phyloP scores from a whole-genome alignment of 2,329 filamentous ascomycete genomes.

The Aaosphaeria pasadenensis region DNA sequence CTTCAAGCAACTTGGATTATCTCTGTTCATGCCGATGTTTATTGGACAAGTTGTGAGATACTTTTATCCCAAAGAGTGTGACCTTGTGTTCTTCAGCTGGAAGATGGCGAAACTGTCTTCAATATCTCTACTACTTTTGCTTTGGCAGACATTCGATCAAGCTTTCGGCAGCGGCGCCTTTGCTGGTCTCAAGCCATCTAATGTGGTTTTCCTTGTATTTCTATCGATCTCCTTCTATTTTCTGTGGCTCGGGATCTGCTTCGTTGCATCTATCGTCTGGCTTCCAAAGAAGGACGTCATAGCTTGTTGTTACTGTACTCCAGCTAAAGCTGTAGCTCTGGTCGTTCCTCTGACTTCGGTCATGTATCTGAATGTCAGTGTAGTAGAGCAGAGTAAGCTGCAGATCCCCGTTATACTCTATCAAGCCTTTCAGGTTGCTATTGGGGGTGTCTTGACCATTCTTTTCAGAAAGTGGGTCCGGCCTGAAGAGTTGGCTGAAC shows the following conservation, averaged over 20 bases:
- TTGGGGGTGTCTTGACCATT: slow-evolving; percentile 42
- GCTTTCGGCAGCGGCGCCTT: slow-evolving; percentile 64
- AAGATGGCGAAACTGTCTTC: slow-evolving; percentile 45
- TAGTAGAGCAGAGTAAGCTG: slow-evolving; percentile 56
- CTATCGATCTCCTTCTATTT: slow-evolving; percentile 64
- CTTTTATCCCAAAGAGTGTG: slow-evolving; percentile 52
- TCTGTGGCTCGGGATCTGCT: slow-evolving; percentile 62
- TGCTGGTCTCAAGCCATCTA: slow-evolving; percentile 55
- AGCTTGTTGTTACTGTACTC: slow-evolving; percentile 70
- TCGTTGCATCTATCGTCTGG: slow-evolving; percentile 51
- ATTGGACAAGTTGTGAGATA: slow-evolving; percentile 61
- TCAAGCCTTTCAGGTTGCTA: slow-evolving; percentile 44
- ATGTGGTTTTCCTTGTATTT: slow-evolving; percentile 65
- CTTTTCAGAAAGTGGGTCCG: slow-evolving; percentile 45
- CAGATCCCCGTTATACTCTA: slow-evolving; percentile 63
- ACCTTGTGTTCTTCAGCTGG: slow-evolving; percentile 51
- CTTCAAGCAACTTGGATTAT: slow-evolving; percentile 66
- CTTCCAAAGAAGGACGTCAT: slow-evolving; percentile 62
- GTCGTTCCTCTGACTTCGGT: slow-evolving; percentile 66
- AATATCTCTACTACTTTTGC: slow-evolving; percentile 47
- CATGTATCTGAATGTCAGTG: slow-evolving; percentile 61
- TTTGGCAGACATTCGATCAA: slow-evolving; percentile 67
- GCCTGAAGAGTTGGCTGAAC: slow-evolving; percentile 52
- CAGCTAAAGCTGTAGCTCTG: slow-evolving; percentile 69
- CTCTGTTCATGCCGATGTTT: slow-evolving; percentile 62